These are phyloP conservation scores for Trametes versicolor DNA, from an alignment of 1,284 basidiomycete species.

Conservation along the genomic window DNA sequence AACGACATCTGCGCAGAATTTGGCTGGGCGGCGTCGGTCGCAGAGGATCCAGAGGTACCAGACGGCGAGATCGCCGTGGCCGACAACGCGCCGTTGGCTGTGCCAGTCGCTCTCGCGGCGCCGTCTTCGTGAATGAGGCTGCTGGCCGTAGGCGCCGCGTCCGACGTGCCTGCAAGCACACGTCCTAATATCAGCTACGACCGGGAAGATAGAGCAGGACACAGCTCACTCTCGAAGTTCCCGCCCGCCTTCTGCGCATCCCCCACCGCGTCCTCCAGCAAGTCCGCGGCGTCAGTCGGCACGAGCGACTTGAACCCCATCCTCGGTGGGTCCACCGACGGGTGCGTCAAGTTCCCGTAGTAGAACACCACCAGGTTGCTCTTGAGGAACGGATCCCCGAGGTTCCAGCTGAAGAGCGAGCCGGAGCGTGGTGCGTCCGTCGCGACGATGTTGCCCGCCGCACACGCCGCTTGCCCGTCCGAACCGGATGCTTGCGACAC, in stretches of 20 bases:
- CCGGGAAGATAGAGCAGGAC: neutral
- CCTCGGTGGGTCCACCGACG: constrained; percentile 68
- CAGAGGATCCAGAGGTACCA: neutral
- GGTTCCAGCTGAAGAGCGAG: constrained; percentile 44
- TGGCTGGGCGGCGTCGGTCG: neutral
- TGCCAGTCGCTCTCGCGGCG: neutral
- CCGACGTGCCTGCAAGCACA: constrained; percentile 14
- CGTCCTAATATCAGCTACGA: neutral
- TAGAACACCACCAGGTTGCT: constrained; percentile 60
- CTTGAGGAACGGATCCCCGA: constrained; percentile 54
- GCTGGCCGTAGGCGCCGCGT: constrained; percentile 28
- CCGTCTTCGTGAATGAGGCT: constrained; percentile 21
- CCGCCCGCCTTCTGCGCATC: constrained; percentile 46
- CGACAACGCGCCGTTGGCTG: neutral
- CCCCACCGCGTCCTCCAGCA: constrained; percentile 51
- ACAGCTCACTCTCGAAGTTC: constrained; percentile 35
- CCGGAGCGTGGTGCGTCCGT: constrained; percentile 25
- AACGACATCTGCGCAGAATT: neutral
- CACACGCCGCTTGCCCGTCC: constrained; percentile 54
- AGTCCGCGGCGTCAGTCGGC: constrained; percentile 56
- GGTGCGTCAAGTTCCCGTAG: constrained; percentile 71
- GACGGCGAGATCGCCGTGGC: neutral
- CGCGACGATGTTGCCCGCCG: constrained; percentile 54
- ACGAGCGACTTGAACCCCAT: constrained; percentile 77
- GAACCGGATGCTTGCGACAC: constrained; percentile 44